Percentiles rank a stretch among this genome's conserved stretches.
phyloP scores from a whole-genome alignment of 2,329 filamentous ascomycete genomes.

The Fusarium buxicola region DNA sequence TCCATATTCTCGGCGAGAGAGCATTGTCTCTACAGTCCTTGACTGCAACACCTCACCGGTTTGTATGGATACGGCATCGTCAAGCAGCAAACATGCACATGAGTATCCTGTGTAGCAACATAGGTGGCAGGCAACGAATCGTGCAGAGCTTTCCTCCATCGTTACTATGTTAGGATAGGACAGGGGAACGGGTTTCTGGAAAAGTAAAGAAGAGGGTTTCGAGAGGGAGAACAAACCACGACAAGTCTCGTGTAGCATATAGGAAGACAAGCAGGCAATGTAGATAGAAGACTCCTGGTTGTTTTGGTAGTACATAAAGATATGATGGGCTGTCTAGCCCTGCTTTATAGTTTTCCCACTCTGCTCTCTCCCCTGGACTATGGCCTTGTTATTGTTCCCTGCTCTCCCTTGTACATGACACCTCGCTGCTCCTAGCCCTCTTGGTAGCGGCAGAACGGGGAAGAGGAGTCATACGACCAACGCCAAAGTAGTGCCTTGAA shows the following conservation, averaged over 20 bases:
- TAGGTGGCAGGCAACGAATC: slow-evolving; percentile 34
- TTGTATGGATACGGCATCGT: slow-evolving; percentile 23
- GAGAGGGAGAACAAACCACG: slow-evolving; percentile 31
- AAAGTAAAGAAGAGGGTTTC: slow-evolving; percentile 35
- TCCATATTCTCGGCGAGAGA: slow-evolving; percentile 14
- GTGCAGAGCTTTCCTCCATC: slow-evolving; percentile 38
- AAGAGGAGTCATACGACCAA: slow-evolving; percentile 41
- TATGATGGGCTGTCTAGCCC: slow-evolving; percentile 42
- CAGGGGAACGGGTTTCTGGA: slow-evolving; percentile 34
- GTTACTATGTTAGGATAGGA: slow-evolving; percentile 33
- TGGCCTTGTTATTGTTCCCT: slow-evolving; percentile 28
- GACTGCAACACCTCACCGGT: slow-evolving; percentile 8
- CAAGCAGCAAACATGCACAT: slow-evolving; percentile 34
- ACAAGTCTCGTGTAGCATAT: slow-evolving; percentile 20
- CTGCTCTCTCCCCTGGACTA: slow-evolving; percentile 6
- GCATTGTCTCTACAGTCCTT: slow-evolving; percentile 18
- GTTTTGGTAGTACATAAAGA: slow-evolving; percentile 42
- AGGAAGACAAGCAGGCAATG: slow-evolving; percentile 36
- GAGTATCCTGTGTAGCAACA: slow-evolving; percentile 30
- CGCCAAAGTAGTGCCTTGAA: slow-evolving; percentile 34
- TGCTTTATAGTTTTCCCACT: slow-evolving; percentile 45
- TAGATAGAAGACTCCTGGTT: slow-evolving; percentile 44
- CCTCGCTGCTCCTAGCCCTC: slow-evolving; percentile 23
- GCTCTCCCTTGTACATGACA: slow-evolving; percentile 20
- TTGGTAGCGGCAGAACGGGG: slow-evolving; percentile 30